Percentiles rank a stretch among this genome's conserved stretches.
Conservation (phyloP, 345 rosid genomes). For the Luvunga scandens region DNA sequence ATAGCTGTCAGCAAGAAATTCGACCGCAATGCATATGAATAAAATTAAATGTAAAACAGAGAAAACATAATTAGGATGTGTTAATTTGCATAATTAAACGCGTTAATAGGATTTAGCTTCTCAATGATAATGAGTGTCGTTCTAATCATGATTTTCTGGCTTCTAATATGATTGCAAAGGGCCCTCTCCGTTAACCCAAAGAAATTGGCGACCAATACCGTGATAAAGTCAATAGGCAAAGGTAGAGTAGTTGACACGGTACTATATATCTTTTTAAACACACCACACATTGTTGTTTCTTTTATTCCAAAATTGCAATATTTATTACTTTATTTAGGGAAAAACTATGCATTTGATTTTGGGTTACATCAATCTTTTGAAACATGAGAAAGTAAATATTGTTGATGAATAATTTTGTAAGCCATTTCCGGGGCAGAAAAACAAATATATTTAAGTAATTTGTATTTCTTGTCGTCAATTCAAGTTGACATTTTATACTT, state of each 20-base stretch:
- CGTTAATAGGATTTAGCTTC: not conserved
- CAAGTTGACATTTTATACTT: not conserved
- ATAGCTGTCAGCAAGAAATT: not conserved
- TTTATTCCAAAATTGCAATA: not conserved
- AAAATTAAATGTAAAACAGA: not conserved
- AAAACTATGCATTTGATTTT: not conserved
- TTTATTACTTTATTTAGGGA: too few relatives aligned
- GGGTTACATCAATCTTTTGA: conserved; percentile 3
- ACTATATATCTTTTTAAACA: not conserved
- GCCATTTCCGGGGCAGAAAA: not conserved
- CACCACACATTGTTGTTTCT: not conserved
- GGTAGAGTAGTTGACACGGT: not conserved
- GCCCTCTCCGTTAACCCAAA: conserved; percentile 2
- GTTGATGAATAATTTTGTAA: not conserved
- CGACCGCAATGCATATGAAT: not conserved
- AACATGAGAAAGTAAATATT: not conserved
- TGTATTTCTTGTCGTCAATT: not conserved
- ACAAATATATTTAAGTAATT: not conserved
- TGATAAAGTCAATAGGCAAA: not conserved
- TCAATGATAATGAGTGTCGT: not conserved
- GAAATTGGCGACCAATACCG: conserved; percentile 4
- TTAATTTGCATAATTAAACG: not conserved
- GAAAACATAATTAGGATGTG: not conserved
- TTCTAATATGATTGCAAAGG: not conserved
- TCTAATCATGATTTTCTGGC: not conserved